phyloP scores from a whole-genome alignment of 495 filamentous ascomycete species.

The Lindgomyces ingoldianus region DNA sequence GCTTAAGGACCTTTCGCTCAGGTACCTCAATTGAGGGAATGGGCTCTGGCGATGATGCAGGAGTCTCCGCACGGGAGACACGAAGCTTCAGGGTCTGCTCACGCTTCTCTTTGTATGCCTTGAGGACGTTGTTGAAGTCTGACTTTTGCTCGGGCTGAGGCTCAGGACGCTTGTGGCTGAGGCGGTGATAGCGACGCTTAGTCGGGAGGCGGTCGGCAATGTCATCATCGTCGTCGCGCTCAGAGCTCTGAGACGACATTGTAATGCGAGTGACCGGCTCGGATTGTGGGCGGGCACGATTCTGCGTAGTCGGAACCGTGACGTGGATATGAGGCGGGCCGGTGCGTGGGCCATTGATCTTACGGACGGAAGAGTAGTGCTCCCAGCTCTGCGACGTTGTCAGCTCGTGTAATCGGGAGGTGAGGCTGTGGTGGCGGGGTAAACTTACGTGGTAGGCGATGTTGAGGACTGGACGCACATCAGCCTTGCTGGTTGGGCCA shows the following conservation, averaged over 20 bases:
- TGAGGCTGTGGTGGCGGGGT: background rate
- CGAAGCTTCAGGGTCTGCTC: background rate
- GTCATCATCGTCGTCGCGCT: conserved; percentile 23
- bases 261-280: background rate
- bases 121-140: background rate
- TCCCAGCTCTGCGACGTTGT: conserved; percentile 57
- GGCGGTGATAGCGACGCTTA: background rate
- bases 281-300: conserved; percentile 7
- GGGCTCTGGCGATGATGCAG: too few relatives aligned
- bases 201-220: background rate
- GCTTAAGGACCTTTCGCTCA: too few relatives aligned
- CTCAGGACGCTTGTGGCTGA: background rate
- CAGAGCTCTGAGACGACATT: background rate
- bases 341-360: conserved; percentile 59
- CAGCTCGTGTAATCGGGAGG: background rate
- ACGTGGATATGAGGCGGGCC: conserved; percentile 52
- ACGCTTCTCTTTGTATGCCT: background rate
- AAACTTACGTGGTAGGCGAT: conserved; percentile 72
- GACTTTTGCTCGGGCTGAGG: background rate
- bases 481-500: too few relatives aligned
- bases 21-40: background rate
- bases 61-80: background rate
- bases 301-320: conserved; percentile 29
- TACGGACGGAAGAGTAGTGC: conserved; percentile 74
- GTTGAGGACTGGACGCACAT: conserved; percentile 47